Conservation (phyloP, 148 eudicot species). For the Amaranthus cruentus region DNA sequence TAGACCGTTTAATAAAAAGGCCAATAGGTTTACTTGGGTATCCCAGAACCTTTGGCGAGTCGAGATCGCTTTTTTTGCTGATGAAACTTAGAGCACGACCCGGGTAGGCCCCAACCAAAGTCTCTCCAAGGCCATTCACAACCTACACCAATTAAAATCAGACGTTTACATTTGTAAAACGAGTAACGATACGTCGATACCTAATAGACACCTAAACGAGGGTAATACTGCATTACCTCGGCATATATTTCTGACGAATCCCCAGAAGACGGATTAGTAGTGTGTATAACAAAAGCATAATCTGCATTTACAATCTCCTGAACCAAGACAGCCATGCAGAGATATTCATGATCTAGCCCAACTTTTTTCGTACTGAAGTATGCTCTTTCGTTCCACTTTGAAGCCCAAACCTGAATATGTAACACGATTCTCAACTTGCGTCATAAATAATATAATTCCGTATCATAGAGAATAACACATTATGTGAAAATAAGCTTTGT, state of each 20-base stretch:
- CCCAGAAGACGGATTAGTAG: slow-evolving; percentile 96
- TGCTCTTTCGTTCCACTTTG: slow-evolving; percentile 98
- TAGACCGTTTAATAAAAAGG: slow-evolving; percentile 76
- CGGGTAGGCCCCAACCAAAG: slow-evolving; percentile 96
- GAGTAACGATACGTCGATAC: background rate
- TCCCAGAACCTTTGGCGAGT: slow-evolving; percentile 76
- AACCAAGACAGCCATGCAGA: slow-evolving; percentile 98
- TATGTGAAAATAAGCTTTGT: background rate
- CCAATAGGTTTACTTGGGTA: slow-evolving; percentile 98
- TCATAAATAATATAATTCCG: background rate
- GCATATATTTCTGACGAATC: slow-evolving; percentile 93
- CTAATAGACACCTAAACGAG: background rate
- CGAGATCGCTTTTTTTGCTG: slow-evolving; percentile 70
- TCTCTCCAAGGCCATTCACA: slow-evolving; percentile 96
- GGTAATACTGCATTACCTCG: slow-evolving; percentile 46
- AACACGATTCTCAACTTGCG: background rate
- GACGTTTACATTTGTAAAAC: background rate
- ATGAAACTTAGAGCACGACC: slow-evolving; percentile 86
- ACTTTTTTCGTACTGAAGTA: slow-evolving; percentile 90
- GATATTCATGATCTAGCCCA: slow-evolving; percentile 80
- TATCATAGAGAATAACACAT: background rate
- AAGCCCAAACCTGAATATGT: slow-evolving; percentile 81
- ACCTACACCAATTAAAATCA: slow-evolving; percentile 39
- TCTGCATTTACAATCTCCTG: slow-evolving; percentile 96
- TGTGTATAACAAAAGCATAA: slow-evolving; percentile 96